Evolutionary conservation across 305 asterid genomes (phyloP), one percentile per base, ranked within the genome.

Genomic region (Coffea humblotiana): DNA sequence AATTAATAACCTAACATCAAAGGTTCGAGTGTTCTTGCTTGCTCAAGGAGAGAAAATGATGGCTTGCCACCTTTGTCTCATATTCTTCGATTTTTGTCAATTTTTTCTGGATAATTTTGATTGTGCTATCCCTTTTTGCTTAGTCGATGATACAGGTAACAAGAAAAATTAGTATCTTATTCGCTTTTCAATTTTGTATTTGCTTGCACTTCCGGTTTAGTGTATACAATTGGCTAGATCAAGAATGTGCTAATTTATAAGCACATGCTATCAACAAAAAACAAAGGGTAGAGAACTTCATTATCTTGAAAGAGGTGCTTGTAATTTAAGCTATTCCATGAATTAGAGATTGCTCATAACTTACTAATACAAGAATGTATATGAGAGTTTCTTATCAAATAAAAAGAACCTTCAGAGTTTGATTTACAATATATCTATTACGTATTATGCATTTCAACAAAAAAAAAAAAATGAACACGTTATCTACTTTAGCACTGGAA

Each of bases 1-100:
- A 75, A 12, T 69, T 75, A 27, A 69, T 54, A 75, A 58, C 40
- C n/a, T 43, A 67, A 58, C 70, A 8, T 60, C 54, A 60, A 60
- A 7, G 43, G 13, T 60, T 72, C 43, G 19, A 23, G 32, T 4
- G 16, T 69, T 69, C 8, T 40, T 21, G 51, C 74, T 40, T 68
- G 52, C 40, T 40, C 51, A 5, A 68, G 32, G 9, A 61, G 66
- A 61, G 66, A 61, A n/a, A 61, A 61, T 2, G 25, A 18, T 56
- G n/a, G 63, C n/a, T 56, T 4, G 11, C 27, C 25, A 58, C 21
- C 7, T 58, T 58, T 15, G 2, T 58, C 23, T 19, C 27, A 6
- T 21, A 0, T 23, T 58, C 1, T 58, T 58, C 23, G 23, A 19
- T 11, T 61, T 25, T 25, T 4, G 0, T 25, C 25, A 3, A 3